Evolutionary conservation across 495 filamentous ascomycete species (phyloP).

Genomic region (Aspergillus nanangensis): DNA sequence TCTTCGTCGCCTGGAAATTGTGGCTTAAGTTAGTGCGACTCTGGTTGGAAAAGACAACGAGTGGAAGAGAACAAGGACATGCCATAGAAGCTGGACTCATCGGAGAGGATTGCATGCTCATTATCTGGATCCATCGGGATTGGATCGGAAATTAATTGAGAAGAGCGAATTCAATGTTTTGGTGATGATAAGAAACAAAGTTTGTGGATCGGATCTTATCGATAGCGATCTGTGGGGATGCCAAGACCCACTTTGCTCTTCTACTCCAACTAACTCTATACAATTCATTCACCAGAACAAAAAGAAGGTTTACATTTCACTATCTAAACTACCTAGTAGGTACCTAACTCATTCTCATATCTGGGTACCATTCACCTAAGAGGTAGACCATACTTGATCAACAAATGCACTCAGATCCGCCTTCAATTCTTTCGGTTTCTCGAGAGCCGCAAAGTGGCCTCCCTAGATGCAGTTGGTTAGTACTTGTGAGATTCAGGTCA

Average conservation of each 20-base stretch:
- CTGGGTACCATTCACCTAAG: background rate
- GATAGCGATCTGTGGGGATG: background rate
- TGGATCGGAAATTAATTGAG: background rate
- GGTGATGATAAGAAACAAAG: background rate
- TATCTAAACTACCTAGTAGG: background rate
- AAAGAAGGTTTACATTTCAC: too few relatives aligned
- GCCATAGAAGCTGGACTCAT: constrained; percentile 74
- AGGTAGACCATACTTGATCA: constrained; percentile 29
- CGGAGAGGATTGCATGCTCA: constrained; percentile 37
- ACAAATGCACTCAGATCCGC: constrained; percentile 57
- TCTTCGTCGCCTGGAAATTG: constrained; percentile 48
- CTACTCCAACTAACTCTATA: background rate
- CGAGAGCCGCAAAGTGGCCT: constrained; percentile 18
- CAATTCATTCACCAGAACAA: background rate
- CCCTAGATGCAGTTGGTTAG: constrained; percentile 32
- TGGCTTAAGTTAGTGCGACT: background rate
- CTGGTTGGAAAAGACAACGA: background rate
- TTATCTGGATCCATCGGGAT: background rate
- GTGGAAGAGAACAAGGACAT: background rate
- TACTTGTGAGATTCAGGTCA: background rate
- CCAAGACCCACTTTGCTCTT: background rate
- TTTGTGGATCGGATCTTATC: background rate
- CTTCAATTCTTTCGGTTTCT: constrained; percentile 32
- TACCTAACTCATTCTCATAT: background rate
- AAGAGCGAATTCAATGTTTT: background rate